A percentile compares a stretch with the other conserved stretches of the same genome.
These are phyloP conservation scores for Vinca minor DNA, from an alignment of 257 asterid genomes.

Conservation along the genomic window DNA sequence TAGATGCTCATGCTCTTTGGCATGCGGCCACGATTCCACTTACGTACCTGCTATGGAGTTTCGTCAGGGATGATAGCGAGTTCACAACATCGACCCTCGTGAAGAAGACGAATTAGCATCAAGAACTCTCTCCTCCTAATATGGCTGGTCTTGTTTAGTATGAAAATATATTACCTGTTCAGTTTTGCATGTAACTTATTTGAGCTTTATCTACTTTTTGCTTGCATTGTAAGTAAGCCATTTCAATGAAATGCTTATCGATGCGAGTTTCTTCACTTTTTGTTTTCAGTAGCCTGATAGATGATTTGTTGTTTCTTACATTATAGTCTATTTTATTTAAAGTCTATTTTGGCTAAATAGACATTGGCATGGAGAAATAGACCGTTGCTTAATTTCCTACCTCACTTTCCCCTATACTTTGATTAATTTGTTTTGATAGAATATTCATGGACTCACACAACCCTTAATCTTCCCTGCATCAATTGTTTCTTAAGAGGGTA, in stretches of 20 bases:
- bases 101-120: conserved; percentile 48
- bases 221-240: conserved; percentile 24
- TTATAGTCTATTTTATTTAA: neutral
- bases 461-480: no score
- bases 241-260: conserved; percentile 26
- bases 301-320: conserved; percentile 16
- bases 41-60: conserved; percentile 78
- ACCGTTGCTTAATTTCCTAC: no score
- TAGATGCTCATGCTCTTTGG: conserved; percentile 80
- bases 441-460: no score
- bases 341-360: no score
- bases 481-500: no score
- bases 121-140: neutral
- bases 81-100: conserved; percentile 46
- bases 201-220: conserved; percentile 23
- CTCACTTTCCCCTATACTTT: no score
- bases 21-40: conserved; percentile 76
- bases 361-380: no score
- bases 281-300: conserved; percentile 17
- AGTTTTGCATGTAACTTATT: conserved; percentile 15
- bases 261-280: conserved; percentile 41
- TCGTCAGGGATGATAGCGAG: conserved; percentile 64
- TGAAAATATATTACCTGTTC: conserved; percentile 13
- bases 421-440: no score
- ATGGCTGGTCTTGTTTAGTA: conserved; percentile 1